A percentile compares a stretch with the other conserved stretches of the same genome.
phyloP scores from a whole-genome alignment of 2,329 filamentous ascomycete species.

The Clonostachys solani region DNA sequence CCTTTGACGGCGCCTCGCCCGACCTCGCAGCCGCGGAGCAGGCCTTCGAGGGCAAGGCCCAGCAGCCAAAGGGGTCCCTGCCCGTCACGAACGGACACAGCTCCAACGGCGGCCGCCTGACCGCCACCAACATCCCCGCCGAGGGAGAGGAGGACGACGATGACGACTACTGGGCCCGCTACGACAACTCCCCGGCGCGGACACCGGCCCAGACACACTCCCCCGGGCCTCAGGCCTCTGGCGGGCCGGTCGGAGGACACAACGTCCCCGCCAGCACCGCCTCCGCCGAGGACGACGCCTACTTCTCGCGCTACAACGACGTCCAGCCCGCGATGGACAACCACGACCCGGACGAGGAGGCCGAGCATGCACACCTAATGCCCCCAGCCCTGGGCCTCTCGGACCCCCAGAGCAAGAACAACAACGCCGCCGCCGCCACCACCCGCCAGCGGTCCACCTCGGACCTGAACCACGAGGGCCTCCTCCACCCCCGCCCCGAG shows the following conservation, averaged over 20 bases:
- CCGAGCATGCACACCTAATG: conserved; percentile 19
- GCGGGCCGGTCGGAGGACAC: conserved; percentile 14
- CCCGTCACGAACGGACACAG: neutral
- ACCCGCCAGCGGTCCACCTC: neutral
- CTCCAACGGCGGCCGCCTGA: conserved; percentile 7
- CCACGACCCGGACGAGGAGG: conserved; percentile 73
- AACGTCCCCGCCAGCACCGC: conserved; percentile 10
- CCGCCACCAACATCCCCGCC: conserved; percentile 4
- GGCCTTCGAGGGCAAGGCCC: conserved; percentile 28
- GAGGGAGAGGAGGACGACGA: conserved; percentile 56
- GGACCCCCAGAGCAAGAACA: neutral
- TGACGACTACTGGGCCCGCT: conserved; percentile 76
- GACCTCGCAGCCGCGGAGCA: conserved; percentile 59
- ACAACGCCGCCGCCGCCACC: neutral
- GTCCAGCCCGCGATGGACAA: conserved; percentile 79
- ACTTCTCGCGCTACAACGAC: conserved; percentile 72
- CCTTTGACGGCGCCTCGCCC: conserved; percentile 43
- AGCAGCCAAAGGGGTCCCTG: neutral
- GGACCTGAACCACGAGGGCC: conserved; percentile 20
- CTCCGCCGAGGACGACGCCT: conserved; percentile 58
- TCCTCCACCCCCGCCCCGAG: conserved; percentile 53
- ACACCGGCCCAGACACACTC: conserved; percentile 61
- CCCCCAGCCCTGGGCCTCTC: conserved; percentile 21
- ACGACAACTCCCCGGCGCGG: conserved; percentile 65
- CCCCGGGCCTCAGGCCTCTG: conserved; percentile 47